Evolutionary conservation across 2,329 filamentous ascomycete genomes (phyloP).

Genomic region (Fusarium sarcochroum): DNA sequence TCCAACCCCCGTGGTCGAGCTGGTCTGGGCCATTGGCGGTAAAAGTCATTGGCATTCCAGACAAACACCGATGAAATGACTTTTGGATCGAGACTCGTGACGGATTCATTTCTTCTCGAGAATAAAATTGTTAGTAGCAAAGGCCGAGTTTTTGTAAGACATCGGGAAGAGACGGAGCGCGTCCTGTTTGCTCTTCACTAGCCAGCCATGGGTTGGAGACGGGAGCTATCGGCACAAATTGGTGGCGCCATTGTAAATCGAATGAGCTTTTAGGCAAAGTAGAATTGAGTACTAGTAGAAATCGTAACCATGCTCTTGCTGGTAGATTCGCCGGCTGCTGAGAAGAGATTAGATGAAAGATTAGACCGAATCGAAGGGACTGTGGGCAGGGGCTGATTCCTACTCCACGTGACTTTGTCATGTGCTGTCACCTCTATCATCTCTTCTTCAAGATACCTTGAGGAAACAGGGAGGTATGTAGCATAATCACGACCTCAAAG

Average conservation of each 20-base stretch:
- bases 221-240: conserved; percentile 24
- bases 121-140: conserved; percentile 5
- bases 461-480: background rate
- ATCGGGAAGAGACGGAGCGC: conserved; percentile 41
- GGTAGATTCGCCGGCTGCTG: background rate
- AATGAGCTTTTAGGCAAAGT: conserved; percentile 24
- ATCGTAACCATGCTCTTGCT: conserved; percentile 15
- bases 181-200: conserved; percentile 6
- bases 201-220: conserved; percentile 9
- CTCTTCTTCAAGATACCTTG: too few species aligned
- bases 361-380: background rate
- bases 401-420: conserved; percentile 22
- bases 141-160: conserved; percentile 14
- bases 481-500: background rate
- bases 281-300: background rate
- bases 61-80: conserved; percentile 5
- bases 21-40: conserved; percentile 43
- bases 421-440: conserved; percentile 4
- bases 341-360: conserved; percentile 7
- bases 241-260: conserved; percentile 24
- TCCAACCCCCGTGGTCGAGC: conserved; percentile 40
- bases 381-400: too few species aligned
- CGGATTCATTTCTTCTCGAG: conserved; percentile 1
- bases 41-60: conserved; percentile 3
- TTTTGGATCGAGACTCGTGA: conserved; percentile 17